phyloP scores from a whole-genome alignment of 257 asterid genomes.

The Eustoma russellianum region DNA sequence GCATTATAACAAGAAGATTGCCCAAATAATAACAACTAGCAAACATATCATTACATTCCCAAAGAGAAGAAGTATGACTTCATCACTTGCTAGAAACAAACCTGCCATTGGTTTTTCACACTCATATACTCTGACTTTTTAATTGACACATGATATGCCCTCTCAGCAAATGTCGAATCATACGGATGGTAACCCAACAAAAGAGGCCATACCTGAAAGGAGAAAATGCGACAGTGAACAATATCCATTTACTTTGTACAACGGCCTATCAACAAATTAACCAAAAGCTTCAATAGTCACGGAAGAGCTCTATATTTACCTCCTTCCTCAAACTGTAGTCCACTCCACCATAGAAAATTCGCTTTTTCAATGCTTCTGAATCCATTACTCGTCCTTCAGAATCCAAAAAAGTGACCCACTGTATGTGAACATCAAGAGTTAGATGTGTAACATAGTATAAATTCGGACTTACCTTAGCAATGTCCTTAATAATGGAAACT shows the following conservation, averaged over 20 bases:
- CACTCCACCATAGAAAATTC: slow-evolving; percentile 90
- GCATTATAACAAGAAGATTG: neutral
- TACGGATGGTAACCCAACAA: slow-evolving; percentile 67
- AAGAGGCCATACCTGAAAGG: slow-evolving; percentile 74
- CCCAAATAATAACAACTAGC: neutral
- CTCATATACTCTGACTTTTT: slow-evolving; percentile 83
- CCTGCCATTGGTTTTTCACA: slow-evolving; percentile 93
- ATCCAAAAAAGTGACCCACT: slow-evolving; percentile 89
- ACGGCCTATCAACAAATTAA: too few relatives aligned
- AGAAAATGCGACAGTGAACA: slow-evolving; percentile 3
- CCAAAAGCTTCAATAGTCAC: too few relatives aligned
- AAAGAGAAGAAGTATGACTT: neutral
- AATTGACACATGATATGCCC: slow-evolving; percentile 60
- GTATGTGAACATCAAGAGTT: slow-evolving; percentile 20
- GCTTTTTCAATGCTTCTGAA: slow-evolving; percentile 51
- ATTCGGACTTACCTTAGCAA: neutral
- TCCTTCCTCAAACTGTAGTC: slow-evolving; percentile 70
- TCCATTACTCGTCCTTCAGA: slow-evolving; percentile 79
- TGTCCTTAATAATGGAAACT: neutral
- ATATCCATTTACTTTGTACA: neutral
- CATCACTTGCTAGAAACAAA: slow-evolving; percentile 17
- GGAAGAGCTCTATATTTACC: slow-evolving; percentile 26
- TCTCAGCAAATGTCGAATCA: slow-evolving; percentile 89
- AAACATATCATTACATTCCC: neutral
- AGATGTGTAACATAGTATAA: slow-evolving; percentile 11